Conservation (phyloP, 257 asterid species). For the Nemophila menziesii region DNA sequence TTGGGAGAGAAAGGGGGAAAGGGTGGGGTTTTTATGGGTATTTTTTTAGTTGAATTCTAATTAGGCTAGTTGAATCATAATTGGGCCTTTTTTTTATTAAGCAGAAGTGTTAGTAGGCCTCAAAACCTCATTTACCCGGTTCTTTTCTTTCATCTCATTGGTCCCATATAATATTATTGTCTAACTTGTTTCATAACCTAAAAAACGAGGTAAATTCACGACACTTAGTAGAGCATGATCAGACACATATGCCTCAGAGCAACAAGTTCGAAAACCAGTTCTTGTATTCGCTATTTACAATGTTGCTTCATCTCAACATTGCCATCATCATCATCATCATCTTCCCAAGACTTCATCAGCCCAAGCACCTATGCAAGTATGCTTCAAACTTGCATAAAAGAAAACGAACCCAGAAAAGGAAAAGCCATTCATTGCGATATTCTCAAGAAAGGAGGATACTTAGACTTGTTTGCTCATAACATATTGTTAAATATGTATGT, state of each 20-base stretch:
- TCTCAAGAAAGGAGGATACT: slow-evolving; percentile 18
- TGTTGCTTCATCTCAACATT: slow-evolving; percentile 8
- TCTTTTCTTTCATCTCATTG: no score
- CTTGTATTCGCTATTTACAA: background rate
- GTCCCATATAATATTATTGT: no score
- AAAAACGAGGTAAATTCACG: no score
- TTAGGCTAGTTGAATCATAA: no score
- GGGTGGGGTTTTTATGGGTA: no score
- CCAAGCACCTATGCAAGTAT: slow-evolving; percentile 28
- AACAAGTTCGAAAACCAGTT: background rate
- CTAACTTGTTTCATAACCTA: no score
- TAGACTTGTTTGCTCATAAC: slow-evolving; percentile 61
- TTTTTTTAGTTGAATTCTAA: no score
- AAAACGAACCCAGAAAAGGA: slow-evolving; percentile 6
- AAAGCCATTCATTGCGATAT: slow-evolving; percentile 21
- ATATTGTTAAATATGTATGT: slow-evolving; percentile 40
- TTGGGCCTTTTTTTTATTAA: no score
- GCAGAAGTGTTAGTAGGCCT: no score
- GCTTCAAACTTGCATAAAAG: slow-evolving; percentile 21
- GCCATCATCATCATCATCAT: slow-evolving; percentile 13
- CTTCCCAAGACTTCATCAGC: slow-evolving; percentile 25
- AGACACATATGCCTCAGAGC: slow-evolving; percentile 12
- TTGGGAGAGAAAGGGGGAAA: no score
- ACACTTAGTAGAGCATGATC: no score
- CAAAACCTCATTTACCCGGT: no score